Conservation (phyloP, 768 basidiomycete species). For the Trametes gibbosa region DNA sequence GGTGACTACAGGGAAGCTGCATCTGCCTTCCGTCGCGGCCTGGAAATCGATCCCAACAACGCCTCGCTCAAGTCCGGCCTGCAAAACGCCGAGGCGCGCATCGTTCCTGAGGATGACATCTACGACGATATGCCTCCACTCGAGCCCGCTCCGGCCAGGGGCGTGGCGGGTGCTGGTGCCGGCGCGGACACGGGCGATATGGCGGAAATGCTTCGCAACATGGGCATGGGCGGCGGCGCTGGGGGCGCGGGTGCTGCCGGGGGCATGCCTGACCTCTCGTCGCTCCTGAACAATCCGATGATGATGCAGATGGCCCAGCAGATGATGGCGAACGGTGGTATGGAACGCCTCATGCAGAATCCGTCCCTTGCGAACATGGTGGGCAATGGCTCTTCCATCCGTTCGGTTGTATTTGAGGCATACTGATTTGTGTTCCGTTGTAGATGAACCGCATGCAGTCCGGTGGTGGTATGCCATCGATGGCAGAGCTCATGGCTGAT, state of each 20-base stretch:
- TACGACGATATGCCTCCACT: slow-evolving; percentile 23
- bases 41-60: slow-evolving; percentile 83
- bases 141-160: slow-evolving; percentile 33
- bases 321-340: slow-evolving; percentile 83
- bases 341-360: slow-evolving; percentile 79
- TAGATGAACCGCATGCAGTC: slow-evolving; percentile 79
- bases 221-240: slow-evolving; percentile 48
- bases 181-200: slow-evolving; percentile 61
- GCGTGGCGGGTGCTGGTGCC: slow-evolving; percentile 32
- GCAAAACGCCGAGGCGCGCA: slow-evolving; percentile 68
- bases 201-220: slow-evolving; percentile 63
- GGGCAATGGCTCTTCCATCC: slow-evolving; percentile 23
- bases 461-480: slow-evolving; percentile 74
- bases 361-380: slow-evolving; percentile 83
- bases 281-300: slow-evolving; percentile 88
- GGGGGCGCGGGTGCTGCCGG: slow-evolving; percentile 49
- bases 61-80: slow-evolving; percentile 80
- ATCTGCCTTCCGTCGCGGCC: slow-evolving; percentile 79
- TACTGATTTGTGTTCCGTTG: background rate
- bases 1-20: slow-evolving; percentile 76
- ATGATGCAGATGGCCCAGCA: slow-evolving; percentile 94
- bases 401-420: background rate
- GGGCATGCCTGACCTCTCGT: slow-evolving; percentile 84
- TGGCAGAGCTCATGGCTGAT: slow-evolving; percentile 80
- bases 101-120: slow-evolving; percentile 39